Evolutionary conservation across 2,329 filamentous ascomycete genomes (phyloP), one percentile per base, ranked within the genome.

Genomic region (Lachnellula hyalina): DNA sequence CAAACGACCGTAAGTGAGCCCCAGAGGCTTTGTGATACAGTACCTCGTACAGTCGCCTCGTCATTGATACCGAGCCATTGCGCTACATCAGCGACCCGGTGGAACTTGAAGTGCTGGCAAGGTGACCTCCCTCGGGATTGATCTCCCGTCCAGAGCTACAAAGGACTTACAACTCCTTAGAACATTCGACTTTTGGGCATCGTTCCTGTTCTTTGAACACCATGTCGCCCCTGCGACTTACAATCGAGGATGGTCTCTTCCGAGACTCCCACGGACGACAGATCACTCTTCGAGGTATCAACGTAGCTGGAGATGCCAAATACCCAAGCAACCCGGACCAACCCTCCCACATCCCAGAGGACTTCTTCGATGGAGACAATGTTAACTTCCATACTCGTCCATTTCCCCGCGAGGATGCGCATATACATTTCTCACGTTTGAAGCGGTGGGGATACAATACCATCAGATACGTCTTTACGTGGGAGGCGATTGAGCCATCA

Each of bases 401-500:
- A 0, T 99, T 99, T 64, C 77, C 86, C 3, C 79, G 89, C 47
- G 83, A 89, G 49, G 90, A 96, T 62, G 90, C 94, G 1, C 86
- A 90, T 65, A 77, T 82, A 15, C 94, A 99, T 71, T 96, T 99
- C 71, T 82, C 89, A 12, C 82, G 92, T 44, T 74, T 99, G 61
- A 89, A 87, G 65, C 86, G 87, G 66, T 96, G 87, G 77, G 94
- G 94, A 14, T 99, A 96, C 78, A 99, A 97, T 72, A 92, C 90
- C 0, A 92, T 99, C 63, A 83, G 94, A 68, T 99, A 99, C 72
- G 78, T 99, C 63, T 99, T 97, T 70, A 97, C 94, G 0, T 99
- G 94, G 94, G 94, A 99, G 73, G 93, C 94, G n/a, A 88, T 99
- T 69, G 94, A 99, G 73, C 88, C 94, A 55, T 85, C 85, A 1